Conservation (phyloP, 2,329 filamentous ascomycete genomes). For the Alternaria sp. region DNA sequence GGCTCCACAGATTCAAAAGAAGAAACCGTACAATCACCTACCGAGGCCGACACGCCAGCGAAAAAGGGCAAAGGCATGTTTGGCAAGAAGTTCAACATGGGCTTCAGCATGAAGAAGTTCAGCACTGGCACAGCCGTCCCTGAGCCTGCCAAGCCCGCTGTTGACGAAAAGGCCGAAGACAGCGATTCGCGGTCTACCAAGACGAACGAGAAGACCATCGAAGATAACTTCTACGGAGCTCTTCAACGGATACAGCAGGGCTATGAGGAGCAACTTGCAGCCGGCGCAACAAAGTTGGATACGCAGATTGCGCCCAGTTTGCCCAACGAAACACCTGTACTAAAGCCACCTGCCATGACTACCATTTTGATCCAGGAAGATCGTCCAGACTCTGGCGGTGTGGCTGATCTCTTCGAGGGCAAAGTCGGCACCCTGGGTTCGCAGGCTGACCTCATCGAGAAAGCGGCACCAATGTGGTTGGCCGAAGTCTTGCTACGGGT, state of each 20-base stretch:
- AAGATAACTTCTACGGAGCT: conserved; percentile 76
- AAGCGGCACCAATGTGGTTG: conserved; percentile 88
- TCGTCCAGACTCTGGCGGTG: conserved; percentile 67
- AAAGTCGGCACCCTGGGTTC: conserved; percentile 79
- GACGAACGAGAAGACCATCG: conserved; percentile 73
- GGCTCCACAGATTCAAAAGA: conserved; percentile 37
- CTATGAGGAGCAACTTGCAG: conserved; percentile 73
- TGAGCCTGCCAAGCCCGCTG: conserved; percentile 73
- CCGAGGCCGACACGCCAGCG: conserved; percentile 40
- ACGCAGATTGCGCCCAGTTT: conserved; percentile 73
- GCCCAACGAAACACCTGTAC: conserved; percentile 76
- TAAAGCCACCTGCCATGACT: conserved; percentile 73
- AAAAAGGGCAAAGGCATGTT: conserved; percentile 72
- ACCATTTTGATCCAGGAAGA: conserved; percentile 72
- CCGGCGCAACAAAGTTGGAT: conserved; percentile 62
- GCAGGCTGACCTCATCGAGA: conserved; percentile 84
- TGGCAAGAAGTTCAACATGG: conserved; percentile 81
- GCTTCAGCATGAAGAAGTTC: conserved; percentile 85
- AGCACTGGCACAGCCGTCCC: conserved; percentile 67
- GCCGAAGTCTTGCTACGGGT: conserved; percentile 82
- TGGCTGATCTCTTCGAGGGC: conserved; percentile 88
- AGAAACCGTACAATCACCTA: conserved; percentile 53
- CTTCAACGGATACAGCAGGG: conserved; percentile 76
- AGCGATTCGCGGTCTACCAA: conserved; percentile 67
- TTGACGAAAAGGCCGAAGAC: conserved; percentile 75